Evolutionary conservation across 306 rosid genomes (phyloP), one percentile per base, ranked within the genome.

Genomic region (Carpinus fangiana): DNA sequence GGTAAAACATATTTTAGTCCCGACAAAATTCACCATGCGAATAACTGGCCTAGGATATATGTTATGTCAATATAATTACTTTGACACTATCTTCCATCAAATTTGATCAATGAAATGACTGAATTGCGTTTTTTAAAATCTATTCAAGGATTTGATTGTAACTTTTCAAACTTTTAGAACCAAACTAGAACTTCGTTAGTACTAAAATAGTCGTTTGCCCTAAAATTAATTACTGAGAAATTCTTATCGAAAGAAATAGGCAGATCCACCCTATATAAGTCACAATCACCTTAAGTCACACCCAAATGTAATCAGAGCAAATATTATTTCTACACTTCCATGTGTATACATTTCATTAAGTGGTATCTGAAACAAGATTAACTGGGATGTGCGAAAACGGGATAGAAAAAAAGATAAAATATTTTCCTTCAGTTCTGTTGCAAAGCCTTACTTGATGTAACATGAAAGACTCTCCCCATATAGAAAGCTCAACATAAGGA

Each of bases 381-480:
- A 28, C 2, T 18, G 26, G 6, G 43, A 28, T 13, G 51, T 41
- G 41, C 23, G n/a, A 18, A 66, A 66, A 66, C 1, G 12, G 51
- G 8, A 41, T 36, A 18, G 7, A 66, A 34, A n/a, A 66, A 23
- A 66, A 41, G 18, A 41, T 5, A 5, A 7, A 34, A 34, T 38
- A 8, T 41, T 38, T 66, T 18, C 72, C 50, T 3, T 36, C 41
- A 41, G 31, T 28, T 64, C 48, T 20, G 61, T 51, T 79, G 57
- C 72, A 31, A 80, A 68, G 60, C 71, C 92, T 86, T 87, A 91
- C 98, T 87, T 95, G 98, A 85, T 91, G 98, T 77, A 93, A 78
- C 97, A 95, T 95, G 88, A 95, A 95, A 46, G 97, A 93, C 81
- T 95, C 96, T 78, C 98, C 98, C 97, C 93, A 95, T 66, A 95